Evolutionary conservation across 768 basidiomycete species (phyloP), one percentile per base, ranked within the genome.

Genomic region (Panaeolus papilionaceus): DNA sequence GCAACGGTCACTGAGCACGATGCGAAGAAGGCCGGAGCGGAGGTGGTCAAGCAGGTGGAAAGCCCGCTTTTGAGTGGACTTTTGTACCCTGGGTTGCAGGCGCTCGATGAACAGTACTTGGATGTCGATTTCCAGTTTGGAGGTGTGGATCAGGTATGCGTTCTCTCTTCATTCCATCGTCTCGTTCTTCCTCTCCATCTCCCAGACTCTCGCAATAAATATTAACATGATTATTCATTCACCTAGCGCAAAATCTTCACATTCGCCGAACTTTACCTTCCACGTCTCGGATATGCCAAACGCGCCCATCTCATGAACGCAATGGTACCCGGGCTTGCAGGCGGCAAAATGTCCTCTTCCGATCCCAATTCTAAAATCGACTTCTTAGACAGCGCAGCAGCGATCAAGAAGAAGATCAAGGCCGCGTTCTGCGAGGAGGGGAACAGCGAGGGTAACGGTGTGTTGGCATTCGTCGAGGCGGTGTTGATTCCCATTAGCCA

Each of bases 331-430:
- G 96, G 96, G 51, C 85, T 98, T 39, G 90, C 90, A 49, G 96
- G 96, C 38, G 94, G 95, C 18, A 99, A 99, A 77, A 99, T 99
- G 98, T 98, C 96, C 16, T 92, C 96, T 1, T 99, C 97, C 0
- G 97, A 99, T 72, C 95, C 95, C 38, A 94, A 98, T 77, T 96
- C 93, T 70, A 99, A 99, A 80, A 97, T 99, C 77, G 98, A 99
- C 81, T 94, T 99, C 79, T 89, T 99, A 69, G 97, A 99, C 78
- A 77, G 89, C 3, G 90, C 96, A 0, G 92, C 93, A 37, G 86
- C 83, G 47, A 87, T 98, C 62, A 90, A 92, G 74, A 90, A 89
- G 79, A 99, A 98, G 83, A 88, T 99, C 79, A 95, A 93, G 78
- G 83, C 84, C 26, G 96, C 98, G 0, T 95, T 97, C 76, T 99